Percentiles rank a stretch among this genome's conserved stretches.
Evolutionary conservation across 305 asterid species (phyloP).

Genomic region (Fraxinus ornus): DNA sequence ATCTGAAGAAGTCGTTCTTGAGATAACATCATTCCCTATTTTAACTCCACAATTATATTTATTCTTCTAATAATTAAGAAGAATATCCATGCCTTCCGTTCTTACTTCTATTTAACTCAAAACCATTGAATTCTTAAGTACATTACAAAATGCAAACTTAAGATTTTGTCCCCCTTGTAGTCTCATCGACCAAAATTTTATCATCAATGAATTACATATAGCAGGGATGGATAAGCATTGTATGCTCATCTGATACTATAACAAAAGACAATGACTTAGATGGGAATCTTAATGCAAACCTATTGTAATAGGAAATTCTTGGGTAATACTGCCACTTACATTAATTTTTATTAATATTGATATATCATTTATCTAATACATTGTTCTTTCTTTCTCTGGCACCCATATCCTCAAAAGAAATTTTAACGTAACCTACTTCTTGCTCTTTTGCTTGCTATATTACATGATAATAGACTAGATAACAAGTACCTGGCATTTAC

Average conservation of each 20-base stretch:
- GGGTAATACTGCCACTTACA: not conserved
- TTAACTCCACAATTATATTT: not conserved
- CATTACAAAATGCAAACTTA: not conserved
- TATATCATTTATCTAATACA: not conserved
- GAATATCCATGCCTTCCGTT: not conserved
- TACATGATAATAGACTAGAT: not conserved
- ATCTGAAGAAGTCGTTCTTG: not conserved
- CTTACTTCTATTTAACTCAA: not conserved
- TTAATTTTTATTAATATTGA: not conserved
- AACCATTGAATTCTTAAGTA: not conserved
- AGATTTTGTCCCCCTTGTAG: not conserved
- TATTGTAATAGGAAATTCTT: not conserved
- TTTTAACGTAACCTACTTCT: not conserved
- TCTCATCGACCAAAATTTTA: not conserved
- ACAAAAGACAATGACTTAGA: not conserved
- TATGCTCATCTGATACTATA: not conserved
- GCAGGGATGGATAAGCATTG: not conserved
- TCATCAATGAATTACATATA: not conserved
- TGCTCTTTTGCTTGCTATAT: not conserved
- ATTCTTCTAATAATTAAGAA: not conserved
- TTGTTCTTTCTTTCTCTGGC: not conserved
- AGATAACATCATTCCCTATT: not conserved
- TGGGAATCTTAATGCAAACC: not conserved
- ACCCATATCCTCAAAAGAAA: not conserved
- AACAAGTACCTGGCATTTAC: not conserved